Base-by-base conservation (phyloP, 805 yeast genomes). In the Sugiyamaella lignohabitans region DNA sequence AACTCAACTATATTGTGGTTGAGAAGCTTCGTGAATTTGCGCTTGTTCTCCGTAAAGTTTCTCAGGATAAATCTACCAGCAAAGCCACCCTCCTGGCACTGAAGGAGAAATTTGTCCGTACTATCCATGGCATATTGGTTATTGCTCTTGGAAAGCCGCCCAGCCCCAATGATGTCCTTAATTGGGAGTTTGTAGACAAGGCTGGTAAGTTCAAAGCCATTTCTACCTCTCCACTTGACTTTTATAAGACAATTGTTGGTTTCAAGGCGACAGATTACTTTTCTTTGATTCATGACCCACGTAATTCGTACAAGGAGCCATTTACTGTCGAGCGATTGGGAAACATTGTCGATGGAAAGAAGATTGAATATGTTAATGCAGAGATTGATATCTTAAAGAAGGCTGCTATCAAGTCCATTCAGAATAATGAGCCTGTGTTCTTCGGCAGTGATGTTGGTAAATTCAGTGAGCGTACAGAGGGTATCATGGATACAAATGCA, bases 381-480 rank as follows among this genome's bases (percentile, higher is more conserved):
- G 81, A 80, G 36, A 74, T 82, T 50, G 74, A 74, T 14, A 69
- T 68, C 8, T 68, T 87, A 48, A 78, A 87, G 45, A 58, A 71
- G 30, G 73, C 83, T 41, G 84, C 86, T 29, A 78, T 86, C 39
- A 74, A 78, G 57, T 76, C 88, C 65, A 75, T 87, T 59, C 74
- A 82, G 67, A 73, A 71, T 52, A 81, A 84, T 64, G 84, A 84
- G 68, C 84, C 95, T 0, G 87, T 87, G 6, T 87, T 87, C 69
- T 87, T 87, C 59, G 95, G 95, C 5, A 82, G 89, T 18, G 94
- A 87, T 62, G 87, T 91, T 8, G 93, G 91, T 23, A 82, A 84
- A 63, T 87, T 73, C 66, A 75, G 74, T 74, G 78, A 82, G 62
- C 72, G 72, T 46, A 63, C 62, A 20, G 63, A 78, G 3, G 96